A percentile compares a stretch with the other conserved stretches of the same genome.
Conservation (phyloP, 2,329 filamentous ascomycete species). For the Emmonsiellopsis sp. region DNA sequence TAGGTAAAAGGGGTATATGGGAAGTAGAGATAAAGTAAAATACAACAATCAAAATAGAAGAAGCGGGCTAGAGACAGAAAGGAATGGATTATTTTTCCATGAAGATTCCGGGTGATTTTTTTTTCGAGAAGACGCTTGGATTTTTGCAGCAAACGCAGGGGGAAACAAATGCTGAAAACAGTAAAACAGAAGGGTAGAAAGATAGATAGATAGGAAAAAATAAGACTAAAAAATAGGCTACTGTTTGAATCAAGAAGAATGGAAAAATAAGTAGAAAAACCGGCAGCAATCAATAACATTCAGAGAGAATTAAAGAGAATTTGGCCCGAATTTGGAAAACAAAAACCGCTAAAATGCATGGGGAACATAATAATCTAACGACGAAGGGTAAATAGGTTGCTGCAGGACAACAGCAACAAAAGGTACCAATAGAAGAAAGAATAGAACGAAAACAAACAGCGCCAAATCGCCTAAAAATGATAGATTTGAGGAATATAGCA, state of each 20-base stretch:
- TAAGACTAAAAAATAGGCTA: neutral
- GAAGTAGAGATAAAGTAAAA: conserved; percentile 3
- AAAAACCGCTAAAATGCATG: conserved; percentile 4
- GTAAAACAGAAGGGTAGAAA: conserved; percentile 7
- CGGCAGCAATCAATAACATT: conserved; percentile 7
- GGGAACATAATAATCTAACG: neutral
- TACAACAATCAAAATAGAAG: conserved; percentile 8
- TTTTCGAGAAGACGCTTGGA: neutral
- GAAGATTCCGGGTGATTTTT: neutral
- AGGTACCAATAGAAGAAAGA: conserved; percentile 5
- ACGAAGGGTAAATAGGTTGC: neutral
- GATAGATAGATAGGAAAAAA: neutral
- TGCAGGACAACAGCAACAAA: neutral
- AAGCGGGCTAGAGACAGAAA: neutral
- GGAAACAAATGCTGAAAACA: conserved; percentile 9
- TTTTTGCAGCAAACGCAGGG: neutral
- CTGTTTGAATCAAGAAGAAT: neutral
- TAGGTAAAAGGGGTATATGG: neutral
- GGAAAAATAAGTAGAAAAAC: conserved; percentile 8
- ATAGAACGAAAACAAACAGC: conserved; percentile 3
- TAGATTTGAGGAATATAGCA: too few relatives aligned
- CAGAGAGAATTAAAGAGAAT: neutral
- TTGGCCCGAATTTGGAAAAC: neutral
- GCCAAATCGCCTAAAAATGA: neutral
- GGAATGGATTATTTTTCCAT: neutral